Base-by-base conservation (phyloP, 2,329 filamentous ascomycete genomes). In the Verticillium zaregamsianum region DNA sequence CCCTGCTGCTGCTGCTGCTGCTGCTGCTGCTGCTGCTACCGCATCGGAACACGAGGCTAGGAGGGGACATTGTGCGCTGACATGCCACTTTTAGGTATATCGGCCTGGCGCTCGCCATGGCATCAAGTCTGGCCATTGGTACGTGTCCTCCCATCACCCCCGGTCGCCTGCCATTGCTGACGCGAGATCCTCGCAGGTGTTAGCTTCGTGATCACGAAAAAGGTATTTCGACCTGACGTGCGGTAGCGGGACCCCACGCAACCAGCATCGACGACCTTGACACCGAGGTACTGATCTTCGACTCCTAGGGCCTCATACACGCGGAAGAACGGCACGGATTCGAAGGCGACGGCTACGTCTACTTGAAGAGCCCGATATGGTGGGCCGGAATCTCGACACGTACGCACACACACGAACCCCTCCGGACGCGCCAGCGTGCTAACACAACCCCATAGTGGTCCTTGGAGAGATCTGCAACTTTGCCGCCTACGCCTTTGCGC, bases 121-220 rank as follows among this genome's bases (percentile, higher is more conserved):
- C 83, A 64, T 91, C 89, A 40, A 91, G 89, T 68, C 79, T 92
- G 72, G 89, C 89, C 66, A 93, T 93, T 77, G 90, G 90, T 90
- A 84, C 70, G 82, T 75, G 63, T 59, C 62, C 32, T 28, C 52
- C 55, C 60, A 5, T 54, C 32, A 55, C 57, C 25, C 45, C 35
- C 17, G 2, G 9, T 12, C 37, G 14, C n/a, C 25, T 37, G 23
- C 57, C 33, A n/a, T 23, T 59, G 52, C 68, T 73, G 59, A 73
- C 66, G 61, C 62, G 57, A 60, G 55, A 49, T 45, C 62, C 52
- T 63, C 55, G 54, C 69, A 95, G 92, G 93, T 72, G 93, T 92
- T 59, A 97, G 93, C 84, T 99, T 99, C 77, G 94, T 99, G 68
- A 97, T 99, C 71, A 99, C 96, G 57, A 99, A 99, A 80, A 98